These are phyloP conservation scores for Amanita fuliginea DNA, from an alignment of 768 basidiomycete species.

Conservation along the genomic window DNA sequence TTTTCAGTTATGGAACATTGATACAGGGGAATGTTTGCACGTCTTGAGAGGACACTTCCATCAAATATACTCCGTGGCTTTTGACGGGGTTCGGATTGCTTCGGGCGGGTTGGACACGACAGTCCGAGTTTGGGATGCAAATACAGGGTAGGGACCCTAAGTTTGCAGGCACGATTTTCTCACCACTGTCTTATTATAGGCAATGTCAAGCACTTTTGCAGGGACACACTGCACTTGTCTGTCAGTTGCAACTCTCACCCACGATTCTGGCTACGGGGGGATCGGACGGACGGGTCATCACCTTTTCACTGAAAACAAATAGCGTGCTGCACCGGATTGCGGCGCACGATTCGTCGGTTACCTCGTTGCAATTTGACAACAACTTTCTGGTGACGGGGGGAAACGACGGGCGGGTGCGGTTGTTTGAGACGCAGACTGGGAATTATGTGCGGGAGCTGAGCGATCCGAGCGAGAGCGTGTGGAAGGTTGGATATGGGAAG, in stretches of 20 bases:
- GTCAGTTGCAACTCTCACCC: slow-evolving; percentile 74
- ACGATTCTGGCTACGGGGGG: slow-evolving; percentile 68
- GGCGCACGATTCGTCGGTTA: slow-evolving; percentile 84
- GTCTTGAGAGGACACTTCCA: slow-evolving; percentile 76
- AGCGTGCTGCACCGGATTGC: slow-evolving; percentile 53
- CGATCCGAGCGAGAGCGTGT: slow-evolving; percentile 71
- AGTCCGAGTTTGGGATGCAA: slow-evolving; percentile 82
- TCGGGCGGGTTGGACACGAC: slow-evolving; percentile 93
- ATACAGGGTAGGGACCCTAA: slow-evolving; percentile 54
- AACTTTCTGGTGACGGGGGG: slow-evolving; percentile 77
- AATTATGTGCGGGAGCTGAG: slow-evolving; percentile 65
- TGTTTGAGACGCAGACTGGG: slow-evolving; percentile 63
- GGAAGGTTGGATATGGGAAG: slow-evolving; percentile 69
- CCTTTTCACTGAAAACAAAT: slow-evolving; percentile 28
- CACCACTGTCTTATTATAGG: slow-evolving; percentile 23
- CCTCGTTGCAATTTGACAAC: slow-evolving; percentile 78
- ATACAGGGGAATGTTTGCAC: slow-evolving; percentile 80
- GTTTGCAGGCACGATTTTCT: background rate
- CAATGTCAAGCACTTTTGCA: slow-evolving; percentile 76
- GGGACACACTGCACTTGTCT: slow-evolving; percentile 88
- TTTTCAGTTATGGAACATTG: slow-evolving; percentile 78
- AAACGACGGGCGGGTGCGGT: slow-evolving; percentile 72
- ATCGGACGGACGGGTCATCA: slow-evolving; percentile 69
- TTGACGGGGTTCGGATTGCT: slow-evolving; percentile 72
- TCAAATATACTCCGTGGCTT: slow-evolving; percentile 87